A percentile compares a stretch with the other conserved stretches of the same genome.
Conservation (phyloP, 441 rosid species). For the Macaranga tanarius region DNA sequence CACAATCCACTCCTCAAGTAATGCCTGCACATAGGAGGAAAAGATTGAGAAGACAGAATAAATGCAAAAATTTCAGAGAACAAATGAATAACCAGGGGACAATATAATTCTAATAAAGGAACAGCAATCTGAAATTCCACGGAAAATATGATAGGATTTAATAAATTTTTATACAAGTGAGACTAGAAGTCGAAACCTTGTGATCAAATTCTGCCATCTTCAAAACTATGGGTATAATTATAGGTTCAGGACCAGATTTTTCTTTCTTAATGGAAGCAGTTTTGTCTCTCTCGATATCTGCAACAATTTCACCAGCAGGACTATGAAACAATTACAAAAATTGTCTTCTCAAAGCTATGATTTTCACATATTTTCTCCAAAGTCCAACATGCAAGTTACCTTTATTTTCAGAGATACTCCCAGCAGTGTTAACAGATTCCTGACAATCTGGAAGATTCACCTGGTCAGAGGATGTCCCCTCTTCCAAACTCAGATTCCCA, state of each 20-base stretch:
- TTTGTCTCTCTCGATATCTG: conserved; percentile 34
- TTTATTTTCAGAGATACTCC: conserved; percentile 39
- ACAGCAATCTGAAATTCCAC: conserved; percentile 5
- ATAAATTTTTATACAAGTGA: neutral
- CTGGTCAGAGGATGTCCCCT: conserved; percentile 31
- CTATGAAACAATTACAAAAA: conserved; percentile 20
- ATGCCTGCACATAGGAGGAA: conserved; percentile 50
- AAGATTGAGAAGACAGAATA: conserved; percentile 6
- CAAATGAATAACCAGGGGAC: conserved; percentile 2
- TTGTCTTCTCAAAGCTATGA: neutral
- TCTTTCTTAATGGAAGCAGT: conserved; percentile 40
- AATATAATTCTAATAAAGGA: conserved; percentile 9
- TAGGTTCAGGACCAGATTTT: conserved; percentile 73
- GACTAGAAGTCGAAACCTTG: conserved; percentile 50
- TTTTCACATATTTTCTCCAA: conserved; percentile 6
- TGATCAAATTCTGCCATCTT: conserved; percentile 98
- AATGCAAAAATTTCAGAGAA: neutral
- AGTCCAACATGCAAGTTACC: conserved; percentile 30
- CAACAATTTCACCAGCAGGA: conserved; percentile 46
- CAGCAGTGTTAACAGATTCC: conserved; percentile 40
- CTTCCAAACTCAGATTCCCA: conserved; percentile 28
- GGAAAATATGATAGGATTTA: neutral
- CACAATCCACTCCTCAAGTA: conserved; percentile 91
- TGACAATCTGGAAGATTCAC: conserved; percentile 36
- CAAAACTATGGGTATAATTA: conserved; percentile 78